phyloP scores from a whole-genome alignment of 768 basidiomycete species.

The Pleurotus salmoneostramineus region DNA sequence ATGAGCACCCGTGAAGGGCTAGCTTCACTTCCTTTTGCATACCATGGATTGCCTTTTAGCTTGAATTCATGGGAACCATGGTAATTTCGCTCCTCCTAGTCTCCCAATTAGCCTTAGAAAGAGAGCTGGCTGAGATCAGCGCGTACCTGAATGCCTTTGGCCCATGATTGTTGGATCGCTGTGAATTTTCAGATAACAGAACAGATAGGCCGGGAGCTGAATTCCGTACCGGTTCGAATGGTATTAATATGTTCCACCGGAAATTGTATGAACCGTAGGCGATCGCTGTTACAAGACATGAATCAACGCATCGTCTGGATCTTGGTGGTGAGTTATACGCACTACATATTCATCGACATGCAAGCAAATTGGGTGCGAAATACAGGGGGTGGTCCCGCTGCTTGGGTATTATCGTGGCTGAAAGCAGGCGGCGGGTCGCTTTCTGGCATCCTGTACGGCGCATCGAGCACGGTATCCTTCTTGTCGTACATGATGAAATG shows the following conservation, averaged over 20 bases:
- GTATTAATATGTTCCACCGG: neutral
- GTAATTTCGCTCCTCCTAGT: conserved; percentile 4
- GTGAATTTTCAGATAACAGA: neutral
- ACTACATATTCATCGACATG: conserved; percentile 7
- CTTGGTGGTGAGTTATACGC: neutral
- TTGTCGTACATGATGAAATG: too few relatives aligned
- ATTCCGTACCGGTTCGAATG: neutral
- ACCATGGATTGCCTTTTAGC: conserved; percentile 5
- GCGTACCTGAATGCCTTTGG: conserved; percentile 1
- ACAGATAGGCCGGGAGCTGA: too few relatives aligned
- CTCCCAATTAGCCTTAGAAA: neutral
- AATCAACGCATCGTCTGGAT: neutral
- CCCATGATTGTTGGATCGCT: conserved; percentile 1
- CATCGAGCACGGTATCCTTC: too few relatives aligned
- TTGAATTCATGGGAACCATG: conserved; percentile 10
- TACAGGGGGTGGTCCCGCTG: neutral
- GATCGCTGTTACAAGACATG: neutral
- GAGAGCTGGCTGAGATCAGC: neutral
- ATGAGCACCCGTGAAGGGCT: conserved; percentile 6
- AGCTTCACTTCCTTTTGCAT: conserved; percentile 3
- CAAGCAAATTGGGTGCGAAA: conserved; percentile 1
- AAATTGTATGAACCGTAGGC: conserved; percentile 2
- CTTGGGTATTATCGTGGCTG: neutral
- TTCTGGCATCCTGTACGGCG: neutral
- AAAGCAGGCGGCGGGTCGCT: neutral